A percentile compares a stretch with the other conserved stretches of the same genome.
These are phyloP conservation scores for Stereum hirsutum DNA, from an alignment of 1,284 basidiomycete species.

Conservation along the genomic window DNA sequence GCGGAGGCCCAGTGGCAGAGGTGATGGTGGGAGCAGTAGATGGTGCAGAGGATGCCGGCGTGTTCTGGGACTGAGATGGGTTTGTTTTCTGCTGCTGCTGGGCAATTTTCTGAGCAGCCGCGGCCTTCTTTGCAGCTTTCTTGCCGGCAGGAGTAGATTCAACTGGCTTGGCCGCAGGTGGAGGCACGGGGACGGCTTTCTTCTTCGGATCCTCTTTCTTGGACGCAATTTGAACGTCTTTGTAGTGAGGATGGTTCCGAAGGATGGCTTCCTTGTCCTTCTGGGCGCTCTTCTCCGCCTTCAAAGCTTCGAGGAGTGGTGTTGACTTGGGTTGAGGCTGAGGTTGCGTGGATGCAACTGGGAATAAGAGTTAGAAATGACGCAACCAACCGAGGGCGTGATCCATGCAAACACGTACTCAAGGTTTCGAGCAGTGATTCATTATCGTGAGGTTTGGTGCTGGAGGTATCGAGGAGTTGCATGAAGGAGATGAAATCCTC, in stretches of 20 bases:
- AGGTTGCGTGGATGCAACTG: constrained; percentile 53
- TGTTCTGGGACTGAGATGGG: constrained; percentile 4
- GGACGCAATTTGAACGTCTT: constrained; percentile 27
- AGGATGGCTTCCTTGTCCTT: constrained; percentile 64
- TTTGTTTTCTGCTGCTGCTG: background rate
- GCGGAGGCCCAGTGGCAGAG: constrained; percentile 1
- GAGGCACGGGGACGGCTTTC: constrained; percentile 20
- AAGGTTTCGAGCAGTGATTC: constrained; percentile 49
- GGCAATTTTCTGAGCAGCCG: constrained; percentile 9
- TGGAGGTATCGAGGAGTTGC: constrained; percentile 44
- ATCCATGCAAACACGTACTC: constrained; percentile 31
- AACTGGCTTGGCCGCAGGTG: constrained; percentile 11
- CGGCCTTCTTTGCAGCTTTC: constrained; percentile 3
- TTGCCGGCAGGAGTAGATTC: constrained; percentile 5
- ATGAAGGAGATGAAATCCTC: constrained; percentile 65
- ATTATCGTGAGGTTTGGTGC: constrained; percentile 39
- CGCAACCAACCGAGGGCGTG: background rate
- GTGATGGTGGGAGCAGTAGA: constrained; percentile 7
- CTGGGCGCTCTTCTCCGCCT: constrained; percentile 66
- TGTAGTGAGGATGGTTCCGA: constrained; percentile 62
- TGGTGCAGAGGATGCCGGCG: constrained; percentile 4
- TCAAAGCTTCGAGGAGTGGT: constrained; percentile 82
- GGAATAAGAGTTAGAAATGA: background rate
- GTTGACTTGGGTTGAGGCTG: constrained; percentile 66
- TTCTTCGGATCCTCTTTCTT: constrained; percentile 50